A percentile compares a stretch with the other conserved stretches of the same genome.
These are phyloP conservation scores for Fusarium poae DNA, from an alignment of 2,329 filamentous ascomycete genomes.

Conservation along the genomic window DNA sequence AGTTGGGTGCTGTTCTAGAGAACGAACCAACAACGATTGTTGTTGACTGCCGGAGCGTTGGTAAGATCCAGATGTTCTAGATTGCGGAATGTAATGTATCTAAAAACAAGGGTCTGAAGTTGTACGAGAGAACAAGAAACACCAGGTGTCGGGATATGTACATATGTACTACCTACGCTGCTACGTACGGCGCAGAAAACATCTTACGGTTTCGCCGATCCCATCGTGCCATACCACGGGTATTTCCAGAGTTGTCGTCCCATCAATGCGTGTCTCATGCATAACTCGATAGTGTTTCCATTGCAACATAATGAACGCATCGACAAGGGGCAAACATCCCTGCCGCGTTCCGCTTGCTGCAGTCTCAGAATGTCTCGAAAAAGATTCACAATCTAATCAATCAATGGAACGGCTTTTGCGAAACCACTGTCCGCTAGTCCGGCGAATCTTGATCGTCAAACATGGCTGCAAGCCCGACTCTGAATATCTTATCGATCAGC, in stretches of 20 bases:
- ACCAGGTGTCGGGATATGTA: not conserved
- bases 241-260: conserved; percentile 40
- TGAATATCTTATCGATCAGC: conserved; percentile 18
- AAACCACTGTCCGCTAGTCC: conserved; percentile 17
- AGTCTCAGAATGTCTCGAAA: conserved; percentile 19
- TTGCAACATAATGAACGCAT: conserved; percentile 29
- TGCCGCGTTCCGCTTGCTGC: conserved; percentile 14
- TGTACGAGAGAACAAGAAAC: not conserved
- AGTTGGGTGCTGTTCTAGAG: conserved; percentile 2
- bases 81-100: conserved; percentile 2
- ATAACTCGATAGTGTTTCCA: conserved; percentile 25
- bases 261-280: conserved; percentile 41
- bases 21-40: conserved; percentile 30
- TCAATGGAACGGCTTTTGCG: conserved; percentile 1
- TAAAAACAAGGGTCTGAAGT: conserved; percentile 29
- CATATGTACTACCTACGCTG: not conserved
- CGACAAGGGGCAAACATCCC: not conserved
- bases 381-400: conserved; percentile 19
- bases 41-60: conserved; percentile 18
- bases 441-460: not conserved
- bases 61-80: conserved; percentile 18
- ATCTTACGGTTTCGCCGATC: conserved; percentile 29
- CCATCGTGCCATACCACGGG: conserved; percentile 37
- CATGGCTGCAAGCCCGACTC: not conserved
- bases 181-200: not conserved